Percentiles rank a stretch among this genome's conserved stretches.
phyloP scores from a whole-genome alignment of 2,329 filamentous ascomycete species.

The Fusarium luffae region DNA sequence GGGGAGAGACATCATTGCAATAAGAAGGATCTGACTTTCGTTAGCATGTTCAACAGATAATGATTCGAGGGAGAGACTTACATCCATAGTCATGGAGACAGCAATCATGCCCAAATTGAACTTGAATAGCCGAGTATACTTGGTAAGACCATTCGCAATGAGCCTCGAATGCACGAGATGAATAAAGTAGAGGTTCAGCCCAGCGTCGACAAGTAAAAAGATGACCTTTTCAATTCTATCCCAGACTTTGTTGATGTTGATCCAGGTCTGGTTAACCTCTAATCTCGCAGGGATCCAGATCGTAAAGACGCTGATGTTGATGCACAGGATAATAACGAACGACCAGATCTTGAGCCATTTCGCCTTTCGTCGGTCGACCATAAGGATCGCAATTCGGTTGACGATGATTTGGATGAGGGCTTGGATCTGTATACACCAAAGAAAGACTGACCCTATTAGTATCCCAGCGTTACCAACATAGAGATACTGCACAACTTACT shows the following conservation, averaged over 20 bases:
- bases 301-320: conserved; percentile 64
- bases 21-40: conserved; percentile 37
- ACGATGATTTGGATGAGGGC: conserved; percentile 66
- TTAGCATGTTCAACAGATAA: conserved; percentile 7
- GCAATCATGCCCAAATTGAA: conserved; percentile 49
- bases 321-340: conserved; percentile 55
- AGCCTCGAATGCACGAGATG: conserved; percentile 57
- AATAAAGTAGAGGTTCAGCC: conserved; percentile 65
- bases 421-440: conserved; percentile 60
- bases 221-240: conserved; percentile 64
- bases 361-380: conserved; percentile 53
- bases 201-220: conserved; percentile 61
- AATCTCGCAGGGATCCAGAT: conserved; percentile 66
- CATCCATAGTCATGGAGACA: conserved; percentile 48
- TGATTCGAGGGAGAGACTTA: not conserved
- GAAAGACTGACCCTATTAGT: conserved; percentile 31
- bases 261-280: conserved; percentile 54
- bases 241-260: conserved; percentile 62
- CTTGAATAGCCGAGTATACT: conserved; percentile 59
- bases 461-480: not conserved
- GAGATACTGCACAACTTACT: conserved; percentile 17
- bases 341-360: conserved; percentile 57
- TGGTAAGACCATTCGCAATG: conserved; percentile 59
- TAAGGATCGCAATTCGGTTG: conserved; percentile 63
- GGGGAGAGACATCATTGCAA: conserved; percentile 48